Evolutionary conservation across 768 basidiomycete genomes (phyloP).

Genomic region (Russula griseocarnosa): DNA sequence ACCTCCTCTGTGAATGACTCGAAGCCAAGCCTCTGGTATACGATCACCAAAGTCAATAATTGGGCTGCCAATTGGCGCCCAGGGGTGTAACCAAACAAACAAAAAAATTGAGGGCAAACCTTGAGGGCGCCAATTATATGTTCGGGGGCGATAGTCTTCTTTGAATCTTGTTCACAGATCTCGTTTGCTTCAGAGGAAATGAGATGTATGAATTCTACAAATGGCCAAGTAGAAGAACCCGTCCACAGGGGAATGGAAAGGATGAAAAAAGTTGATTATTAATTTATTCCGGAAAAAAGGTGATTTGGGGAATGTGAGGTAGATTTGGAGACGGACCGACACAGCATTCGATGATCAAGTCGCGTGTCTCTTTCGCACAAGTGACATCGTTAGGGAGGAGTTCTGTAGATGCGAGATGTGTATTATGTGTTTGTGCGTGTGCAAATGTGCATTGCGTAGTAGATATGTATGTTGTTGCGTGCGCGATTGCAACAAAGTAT

Average conservation of each 20-base stretch:
- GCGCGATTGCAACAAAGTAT: too few relatives aligned
- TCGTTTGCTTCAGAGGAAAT: slow-evolving; percentile 98
- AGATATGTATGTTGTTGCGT: neutral
- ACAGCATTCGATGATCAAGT: slow-evolving; percentile 97
- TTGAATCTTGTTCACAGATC: slow-evolving; percentile 95
- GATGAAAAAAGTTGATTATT: neutral
- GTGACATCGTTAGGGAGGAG: slow-evolving; percentile 81
- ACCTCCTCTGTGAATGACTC: slow-evolving; percentile 88
- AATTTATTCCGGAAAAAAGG: slow-evolving; percentile 15
- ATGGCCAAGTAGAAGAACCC: neutral
- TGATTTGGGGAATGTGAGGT: neutral
- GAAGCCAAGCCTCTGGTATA: slow-evolving; percentile 77
- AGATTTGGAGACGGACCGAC: slow-evolving; percentile 67
- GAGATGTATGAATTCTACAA: slow-evolving; percentile 92
- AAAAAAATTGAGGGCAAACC: slow-evolving; percentile 44
- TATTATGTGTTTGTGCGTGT: neutral
- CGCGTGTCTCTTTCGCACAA: slow-evolving; percentile 94
- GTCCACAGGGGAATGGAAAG: neutral
- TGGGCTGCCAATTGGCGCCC: neutral
- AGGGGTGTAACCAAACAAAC: neutral
- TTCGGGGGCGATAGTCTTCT: slow-evolving; percentile 98
- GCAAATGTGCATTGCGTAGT: neutral
- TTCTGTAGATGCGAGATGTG: slow-evolving; percentile 51
- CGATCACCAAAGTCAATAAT: slow-evolving; percentile 4
- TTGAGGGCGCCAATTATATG: slow-evolving; percentile 91